Conservation (phyloP, 2,329 filamentous ascomycete genomes). For the Dryadomyces sulphureus region DNA sequence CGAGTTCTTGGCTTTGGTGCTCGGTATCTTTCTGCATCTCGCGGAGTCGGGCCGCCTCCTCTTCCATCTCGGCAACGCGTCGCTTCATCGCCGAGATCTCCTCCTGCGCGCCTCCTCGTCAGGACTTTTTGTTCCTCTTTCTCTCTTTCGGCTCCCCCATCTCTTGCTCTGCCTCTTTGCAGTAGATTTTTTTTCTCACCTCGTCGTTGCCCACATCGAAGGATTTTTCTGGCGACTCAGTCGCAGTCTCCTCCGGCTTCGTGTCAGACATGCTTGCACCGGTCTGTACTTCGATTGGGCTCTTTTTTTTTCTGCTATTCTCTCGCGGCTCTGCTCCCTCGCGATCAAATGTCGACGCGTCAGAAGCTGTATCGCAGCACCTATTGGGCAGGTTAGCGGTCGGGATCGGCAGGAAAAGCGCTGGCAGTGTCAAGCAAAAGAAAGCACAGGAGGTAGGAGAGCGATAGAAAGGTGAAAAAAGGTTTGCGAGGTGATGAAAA, state of each 20-base stretch:
- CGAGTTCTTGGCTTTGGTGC: conserved; percentile 65
- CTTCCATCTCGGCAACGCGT: conserved; percentile 79
- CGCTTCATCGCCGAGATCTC: conserved; percentile 81
- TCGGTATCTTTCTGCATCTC: conserved; percentile 82
- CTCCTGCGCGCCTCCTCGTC: conserved; percentile 30
- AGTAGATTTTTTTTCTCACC: conserved; percentile 20
- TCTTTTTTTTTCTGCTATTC: neutral
- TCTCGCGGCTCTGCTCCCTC: neutral
- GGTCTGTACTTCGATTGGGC: neutral
- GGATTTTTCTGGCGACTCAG: conserved; percentile 19
- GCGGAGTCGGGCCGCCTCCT: conserved; percentile 70
- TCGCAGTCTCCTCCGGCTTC: conserved; percentile 15
- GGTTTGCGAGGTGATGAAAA: neutral
- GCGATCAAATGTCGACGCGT: neutral
- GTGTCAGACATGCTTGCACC: conserved; percentile 14
- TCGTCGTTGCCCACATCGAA: conserved; percentile 30
- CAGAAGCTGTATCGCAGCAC: neutral
- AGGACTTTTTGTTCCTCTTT: conserved; percentile 7
- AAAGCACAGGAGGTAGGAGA: neutral
- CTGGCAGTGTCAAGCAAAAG: neutral
- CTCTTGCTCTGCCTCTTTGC: conserved; percentile 7
- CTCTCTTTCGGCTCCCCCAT: neutral
- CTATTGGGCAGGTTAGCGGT: no score
- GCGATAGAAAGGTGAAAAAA: neutral
- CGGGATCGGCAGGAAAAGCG: neutral